Conservation (phyloP, 2,329 filamentous ascomycete species). For the Bipolaris gigantea region DNA sequence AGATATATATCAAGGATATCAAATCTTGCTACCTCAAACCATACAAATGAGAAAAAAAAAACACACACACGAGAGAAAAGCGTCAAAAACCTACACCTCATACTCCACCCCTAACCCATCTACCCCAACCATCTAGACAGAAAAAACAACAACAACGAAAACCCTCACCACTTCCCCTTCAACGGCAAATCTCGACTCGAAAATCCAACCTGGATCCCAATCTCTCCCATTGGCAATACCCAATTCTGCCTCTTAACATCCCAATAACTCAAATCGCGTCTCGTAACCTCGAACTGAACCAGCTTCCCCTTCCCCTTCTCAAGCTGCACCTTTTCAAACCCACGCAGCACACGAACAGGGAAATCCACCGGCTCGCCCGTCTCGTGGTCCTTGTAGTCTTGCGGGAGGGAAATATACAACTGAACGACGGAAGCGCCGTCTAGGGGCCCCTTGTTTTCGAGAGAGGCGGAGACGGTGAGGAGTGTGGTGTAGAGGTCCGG, state of each 20-base stretch:
- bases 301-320: conserved; percentile 22
- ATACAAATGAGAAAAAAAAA: background rate
- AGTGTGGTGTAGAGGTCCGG: conserved; percentile 65
- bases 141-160: background rate
- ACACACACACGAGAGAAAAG: background rate
- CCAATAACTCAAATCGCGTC: conserved; percentile 49
- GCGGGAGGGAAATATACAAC: conserved; percentile 57
- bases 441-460: conserved; percentile 65
- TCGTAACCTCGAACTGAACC: conserved; percentile 45
- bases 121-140: background rate
- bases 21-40: background rate
- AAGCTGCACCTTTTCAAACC: conserved; percentile 49
- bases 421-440: conserved; percentile 60
- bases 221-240: conserved; percentile 42
- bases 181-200: conserved; percentile 40
- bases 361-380: conserved; percentile 61
- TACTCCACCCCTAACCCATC: background rate
- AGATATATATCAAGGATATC: background rate
- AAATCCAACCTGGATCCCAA: conserved; percentile 38
- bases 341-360: conserved; percentile 45
- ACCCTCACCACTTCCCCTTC: conserved; percentile 33
- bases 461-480: conserved; percentile 54
- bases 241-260: conserved; percentile 47
- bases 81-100: background rate
- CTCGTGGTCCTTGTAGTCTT: conserved; percentile 45